Evolutionary conservation across 176 grass and related monocot species (phyloP).

Genomic region (Juncus inflexus): DNA sequence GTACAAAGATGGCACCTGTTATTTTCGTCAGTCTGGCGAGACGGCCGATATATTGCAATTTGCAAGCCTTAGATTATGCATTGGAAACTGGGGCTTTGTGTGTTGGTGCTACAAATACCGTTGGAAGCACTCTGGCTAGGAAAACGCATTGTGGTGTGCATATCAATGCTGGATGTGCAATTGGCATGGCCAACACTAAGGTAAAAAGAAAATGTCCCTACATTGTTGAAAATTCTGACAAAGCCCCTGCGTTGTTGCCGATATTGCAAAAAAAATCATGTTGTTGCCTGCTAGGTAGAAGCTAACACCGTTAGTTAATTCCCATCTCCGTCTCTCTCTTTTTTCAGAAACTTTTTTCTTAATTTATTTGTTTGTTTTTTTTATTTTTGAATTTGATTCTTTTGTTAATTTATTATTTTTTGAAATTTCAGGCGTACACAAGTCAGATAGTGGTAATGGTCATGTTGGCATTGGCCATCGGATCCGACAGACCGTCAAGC

Average conservation of each 20-base stretch:
- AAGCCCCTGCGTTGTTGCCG: neutral
- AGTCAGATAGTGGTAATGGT: slow-evolving; percentile 87
- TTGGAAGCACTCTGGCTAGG: slow-evolving; percentile 64
- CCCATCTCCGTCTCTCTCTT: too few species aligned
- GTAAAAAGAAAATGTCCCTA: too few species aligned
- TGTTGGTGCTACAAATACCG: slow-evolving; percentile 75
- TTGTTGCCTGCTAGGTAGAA: too few species aligned
- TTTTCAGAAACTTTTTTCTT: too few species aligned
- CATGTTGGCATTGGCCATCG: slow-evolving; percentile 83
- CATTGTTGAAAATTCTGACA: too few species aligned
- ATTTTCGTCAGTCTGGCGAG: slow-evolving; percentile 86
- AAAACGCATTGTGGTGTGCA: slow-evolving; percentile 83
- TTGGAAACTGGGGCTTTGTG: slow-evolving; percentile 69
- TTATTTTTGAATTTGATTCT: neutral
- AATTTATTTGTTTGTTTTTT: slow-evolving; percentile 1
- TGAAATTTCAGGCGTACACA: slow-evolving; percentile 58
- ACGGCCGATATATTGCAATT: slow-evolving; percentile 84
- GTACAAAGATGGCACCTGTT: slow-evolving; percentile 58
- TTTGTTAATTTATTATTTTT: neutral
- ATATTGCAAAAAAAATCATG: neutral
- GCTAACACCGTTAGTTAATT: neutral
- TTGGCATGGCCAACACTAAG: slow-evolving; percentile 77
- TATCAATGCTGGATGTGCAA: slow-evolving; percentile 75
- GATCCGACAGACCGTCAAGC: slow-evolving; percentile 73
- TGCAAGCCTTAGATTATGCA: slow-evolving; percentile 78